Percentiles rank a stretch among this genome's conserved stretches.
Evolutionary conservation across 495 filamentous ascomycete genomes (phyloP).

Genomic region (Parathielavia appendiculata): DNA sequence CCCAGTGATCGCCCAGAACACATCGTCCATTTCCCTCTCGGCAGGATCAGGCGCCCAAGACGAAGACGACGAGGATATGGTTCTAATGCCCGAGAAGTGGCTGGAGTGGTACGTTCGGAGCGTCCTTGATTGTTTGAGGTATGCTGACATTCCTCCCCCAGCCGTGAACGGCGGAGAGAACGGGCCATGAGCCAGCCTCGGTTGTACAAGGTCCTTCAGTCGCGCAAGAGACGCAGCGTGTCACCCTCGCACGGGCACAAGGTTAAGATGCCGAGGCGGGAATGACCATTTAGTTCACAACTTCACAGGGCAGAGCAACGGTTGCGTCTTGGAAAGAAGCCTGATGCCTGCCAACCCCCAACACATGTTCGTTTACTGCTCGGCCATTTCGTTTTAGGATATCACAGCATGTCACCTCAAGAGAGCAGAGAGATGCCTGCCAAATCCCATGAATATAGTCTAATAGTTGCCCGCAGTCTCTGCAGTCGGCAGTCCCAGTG

Average conservation of each 20-base stretch:
- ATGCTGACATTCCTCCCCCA: not conserved
- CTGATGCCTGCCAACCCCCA: too few species aligned
- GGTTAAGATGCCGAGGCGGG: not conserved
- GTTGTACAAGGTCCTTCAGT: not conserved
- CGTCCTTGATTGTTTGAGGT: not conserved
- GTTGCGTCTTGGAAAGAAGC: not conserved
- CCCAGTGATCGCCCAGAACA: not conserved
- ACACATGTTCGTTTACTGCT: too few species aligned
- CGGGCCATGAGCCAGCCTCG: not conserved
- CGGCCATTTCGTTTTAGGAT: too few species aligned
- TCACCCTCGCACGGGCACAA: not conserved
- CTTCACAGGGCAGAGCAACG: not conserved
- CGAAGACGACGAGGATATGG: not conserved
- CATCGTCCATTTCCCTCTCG: slow-evolving; percentile 1
- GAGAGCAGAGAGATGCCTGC: not conserved
- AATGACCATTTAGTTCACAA: not conserved
- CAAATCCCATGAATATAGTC: not conserved
- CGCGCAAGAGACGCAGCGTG: not conserved
- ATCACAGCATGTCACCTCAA: not conserved
- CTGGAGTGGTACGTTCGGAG: not conserved
- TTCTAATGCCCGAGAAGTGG: not conserved
- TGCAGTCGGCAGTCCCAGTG: not conserved
- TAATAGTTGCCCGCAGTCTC: not conserved
- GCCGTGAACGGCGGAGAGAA: not conserved
- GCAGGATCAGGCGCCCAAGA: not conserved